Base-by-base conservation (phyloP, 768 basidiomycete genomes). In the Leccinum sublutescens region DNA sequence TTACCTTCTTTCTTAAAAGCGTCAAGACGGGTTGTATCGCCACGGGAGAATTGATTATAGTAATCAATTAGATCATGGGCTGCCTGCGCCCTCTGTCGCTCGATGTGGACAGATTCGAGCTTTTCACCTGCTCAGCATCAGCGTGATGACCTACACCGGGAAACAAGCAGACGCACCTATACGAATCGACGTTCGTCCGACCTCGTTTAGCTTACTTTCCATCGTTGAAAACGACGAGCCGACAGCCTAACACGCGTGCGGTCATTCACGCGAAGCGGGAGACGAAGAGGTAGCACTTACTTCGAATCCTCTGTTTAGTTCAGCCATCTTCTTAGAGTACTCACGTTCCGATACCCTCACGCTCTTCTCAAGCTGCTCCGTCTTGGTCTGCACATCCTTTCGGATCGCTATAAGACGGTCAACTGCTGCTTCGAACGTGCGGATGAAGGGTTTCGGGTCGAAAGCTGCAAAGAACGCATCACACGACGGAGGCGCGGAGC, bases 251-350 rank as follows among this genome's bases (percentile, higher is more conserved):
- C 47, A 45, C 64, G 52, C 43, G 34, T 25, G 52, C 33, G 25
- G 51, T 54, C 54, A 43, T 14, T 60, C 33, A 29, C 23, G 4
- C 23, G 3, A 27, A 17, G 53, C 38, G 31, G 57, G 57, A 36
- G 33, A 56, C 19, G 43, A 43, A 17, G 25, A 47, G 17, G 47
- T 21, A 34, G 12, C 47, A 73, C 84, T 51, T 68, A 94, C 95
- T 79, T 99, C 95, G 66, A 98, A 98, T 1, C 93, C 93, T 52
- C 85, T 86, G 70, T 94, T 94, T 23, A 98, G 79, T 56, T 98
- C 95, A n/a, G 81, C 78, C 83, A 98, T 91, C 73, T 92, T 91
- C 78, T 89, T 92, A 2, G 93, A 91, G 74, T 98, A 99, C 65
- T 97, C 95, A 62, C 94, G 77, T 74, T 98, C 96, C 2, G 94